phyloP scores from a whole-genome alignment of 1,284 basidiomycete genomes.

The Cryptococcus sp. region DNA sequence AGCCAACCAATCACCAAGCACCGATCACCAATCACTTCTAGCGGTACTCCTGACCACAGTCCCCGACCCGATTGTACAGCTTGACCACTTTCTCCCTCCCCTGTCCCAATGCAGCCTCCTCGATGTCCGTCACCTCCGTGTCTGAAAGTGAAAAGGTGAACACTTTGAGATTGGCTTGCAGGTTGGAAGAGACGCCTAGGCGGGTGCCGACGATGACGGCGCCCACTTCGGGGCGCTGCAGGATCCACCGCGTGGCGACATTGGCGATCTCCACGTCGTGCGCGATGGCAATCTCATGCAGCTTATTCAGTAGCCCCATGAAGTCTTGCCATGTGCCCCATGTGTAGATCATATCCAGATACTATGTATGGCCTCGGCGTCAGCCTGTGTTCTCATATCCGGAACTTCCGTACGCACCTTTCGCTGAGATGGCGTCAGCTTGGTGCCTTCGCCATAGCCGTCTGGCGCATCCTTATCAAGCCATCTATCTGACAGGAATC shows the following conservation, averaged over 20 bases:
- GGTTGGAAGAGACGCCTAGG: slow-evolving; percentile 72
- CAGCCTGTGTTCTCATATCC: too few species aligned
- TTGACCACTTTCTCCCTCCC: slow-evolving; percentile 60
- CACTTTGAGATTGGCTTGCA: slow-evolving; percentile 66
- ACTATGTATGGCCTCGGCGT: too few species aligned
- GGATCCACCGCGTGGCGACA: too few species aligned
- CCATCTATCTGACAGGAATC: slow-evolving; percentile 76
- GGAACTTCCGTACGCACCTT: slow-evolving; percentile 62
- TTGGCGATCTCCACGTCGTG: too few species aligned
- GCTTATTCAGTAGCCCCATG: too few species aligned
- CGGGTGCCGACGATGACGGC: slow-evolving; percentile 70
- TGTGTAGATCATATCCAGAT: too few species aligned
- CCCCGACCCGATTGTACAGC: slow-evolving; percentile 69
- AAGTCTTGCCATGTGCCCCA: too few species aligned
- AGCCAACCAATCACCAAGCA: too few species aligned
- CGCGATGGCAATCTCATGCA: too few species aligned
- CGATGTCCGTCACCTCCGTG: slow-evolving; percentile 64
- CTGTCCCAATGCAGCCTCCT: slow-evolving; percentile 59
- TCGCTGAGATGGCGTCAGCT: slow-evolving; percentile 72
- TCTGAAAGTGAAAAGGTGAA: slow-evolving; percentile 63
- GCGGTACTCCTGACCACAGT: slow-evolving; percentile 80
- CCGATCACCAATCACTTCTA: slow-evolving; percentile 33
- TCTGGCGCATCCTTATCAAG: slow-evolving; percentile 68
- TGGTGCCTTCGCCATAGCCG: slow-evolving; percentile 60
- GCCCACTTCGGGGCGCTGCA: too few species aligned